Percentiles rank a stretch among this genome's conserved stretches.
Conservation (phyloP, 2,329 filamentous ascomycete species). For the Chalaropsis thielavioides region DNA sequence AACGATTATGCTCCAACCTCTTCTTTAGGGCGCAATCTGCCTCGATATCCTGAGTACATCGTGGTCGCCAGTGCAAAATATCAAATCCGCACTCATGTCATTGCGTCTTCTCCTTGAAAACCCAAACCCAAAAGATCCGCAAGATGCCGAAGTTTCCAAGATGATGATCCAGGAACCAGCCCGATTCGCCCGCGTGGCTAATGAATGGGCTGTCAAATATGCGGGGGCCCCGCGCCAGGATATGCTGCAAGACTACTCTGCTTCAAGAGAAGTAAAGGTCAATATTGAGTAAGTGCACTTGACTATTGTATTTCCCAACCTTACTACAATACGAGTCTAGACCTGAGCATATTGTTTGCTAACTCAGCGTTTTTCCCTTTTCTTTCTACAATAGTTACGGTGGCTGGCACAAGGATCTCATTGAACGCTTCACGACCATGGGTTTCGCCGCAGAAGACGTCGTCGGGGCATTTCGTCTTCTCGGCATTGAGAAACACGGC, state of each 20-base stretch:
- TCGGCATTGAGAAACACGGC: constrained; percentile 64
- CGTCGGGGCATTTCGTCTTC: constrained; percentile 63
- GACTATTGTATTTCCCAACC: not conserved
- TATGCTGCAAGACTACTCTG: constrained; percentile 23
- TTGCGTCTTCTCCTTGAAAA: constrained; percentile 84
- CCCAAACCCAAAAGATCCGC: constrained; percentile 89
- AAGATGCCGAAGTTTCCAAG: constrained; percentile 86
- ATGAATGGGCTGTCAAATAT: constrained; percentile 78
- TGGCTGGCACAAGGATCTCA: constrained; percentile 71
- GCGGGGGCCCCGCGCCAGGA: constrained; percentile 53
- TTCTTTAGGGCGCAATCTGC: constrained; percentile 77
- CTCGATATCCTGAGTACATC: constrained; percentile 78
- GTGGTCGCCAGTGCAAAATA: constrained; percentile 93
- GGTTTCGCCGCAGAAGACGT: constrained; percentile 82
- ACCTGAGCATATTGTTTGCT: not conserved
- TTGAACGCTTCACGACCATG: constrained; percentile 78
- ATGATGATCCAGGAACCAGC: constrained; percentile 73
- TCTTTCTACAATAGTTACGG: constrained; percentile 46
- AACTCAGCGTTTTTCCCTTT: not conserved
- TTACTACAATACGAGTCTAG: too few species aligned
- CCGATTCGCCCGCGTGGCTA: constrained; percentile 65
- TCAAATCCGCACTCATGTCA: constrained; percentile 88
- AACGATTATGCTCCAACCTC: not conserved
- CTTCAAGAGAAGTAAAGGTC: not conserved
- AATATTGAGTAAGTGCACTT: constrained; percentile 20